These are phyloP conservation scores for Ogataea chonburiensis DNA, from an alignment of 805 yeast species.

Conservation along the genomic window DNA sequence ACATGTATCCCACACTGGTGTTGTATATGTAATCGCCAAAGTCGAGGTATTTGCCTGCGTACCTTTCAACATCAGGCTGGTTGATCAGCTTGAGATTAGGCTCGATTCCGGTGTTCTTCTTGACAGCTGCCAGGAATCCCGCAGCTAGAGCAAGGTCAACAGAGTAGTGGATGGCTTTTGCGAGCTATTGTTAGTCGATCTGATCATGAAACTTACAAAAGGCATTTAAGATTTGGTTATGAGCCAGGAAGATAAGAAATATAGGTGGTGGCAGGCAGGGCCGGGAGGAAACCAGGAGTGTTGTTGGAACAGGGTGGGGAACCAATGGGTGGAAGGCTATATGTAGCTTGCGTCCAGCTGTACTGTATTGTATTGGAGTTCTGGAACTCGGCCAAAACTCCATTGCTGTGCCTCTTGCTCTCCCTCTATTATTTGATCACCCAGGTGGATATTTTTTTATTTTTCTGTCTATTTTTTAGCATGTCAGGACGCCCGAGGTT, in stretches of 20 bases:
- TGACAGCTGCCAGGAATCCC: slow-evolving; percentile 69
- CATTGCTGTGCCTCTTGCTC: no score
- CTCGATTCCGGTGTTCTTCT: slow-evolving; percentile 67
- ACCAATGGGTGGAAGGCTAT: no score
- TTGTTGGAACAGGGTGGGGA: no score
- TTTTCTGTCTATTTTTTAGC: slow-evolving; percentile 3
- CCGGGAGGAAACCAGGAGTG: no score
- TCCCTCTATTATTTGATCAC: no score
- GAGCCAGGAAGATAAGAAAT: slow-evolving; percentile 7
- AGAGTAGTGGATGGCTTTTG: slow-evolving; percentile 56
- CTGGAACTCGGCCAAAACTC: no score
- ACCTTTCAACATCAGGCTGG: slow-evolving; percentile 46
- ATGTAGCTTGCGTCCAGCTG: no score
- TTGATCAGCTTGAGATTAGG: slow-evolving; percentile 52
- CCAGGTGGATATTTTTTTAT: no score
- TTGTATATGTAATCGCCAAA: slow-evolving; percentile 86
- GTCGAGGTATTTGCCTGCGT: slow-evolving; percentile 66
- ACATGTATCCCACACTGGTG: slow-evolving; percentile 64
- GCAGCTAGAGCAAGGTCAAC: slow-evolving; percentile 63
- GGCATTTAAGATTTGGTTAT: slow-evolving; percentile 13
- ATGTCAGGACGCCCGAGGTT: slow-evolving; percentile 12
- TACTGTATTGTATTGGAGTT: no score
- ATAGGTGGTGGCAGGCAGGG: not conserved
- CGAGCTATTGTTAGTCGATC: slow-evolving; percentile 19
- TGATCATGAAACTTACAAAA: slow-evolving; percentile 9